Evolutionary conservation across 768 basidiomycete species (phyloP), one percentile per base, ranked within the genome.

Genomic region (Kondoa subrosea): DNA sequence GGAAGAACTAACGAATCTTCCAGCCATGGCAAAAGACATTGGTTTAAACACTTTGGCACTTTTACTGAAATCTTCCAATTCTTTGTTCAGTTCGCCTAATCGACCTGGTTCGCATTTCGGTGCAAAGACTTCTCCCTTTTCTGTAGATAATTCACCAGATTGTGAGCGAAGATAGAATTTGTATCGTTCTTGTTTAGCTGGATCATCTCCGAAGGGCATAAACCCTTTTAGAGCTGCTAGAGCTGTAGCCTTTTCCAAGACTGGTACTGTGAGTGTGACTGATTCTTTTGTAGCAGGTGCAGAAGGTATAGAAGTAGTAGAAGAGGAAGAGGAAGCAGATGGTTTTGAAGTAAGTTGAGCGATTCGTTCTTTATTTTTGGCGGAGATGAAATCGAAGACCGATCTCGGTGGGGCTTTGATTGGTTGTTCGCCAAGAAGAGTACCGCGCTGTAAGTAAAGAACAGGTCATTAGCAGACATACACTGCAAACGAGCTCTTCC

Each of bases 381-480:
- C 83, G 0, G 95, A 93, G 76, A 97, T 84, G 75, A 85, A 97
- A 58, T 97, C 92, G 76, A 93, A 96, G 17, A 99, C 83, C 0
- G 93, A 96, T 14, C 84, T 84, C 1, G 87, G 83, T 16, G 82
- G 82, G 1, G 84, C 78, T 15, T 85, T 81, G 14, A 88, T 79
- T 14, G 84, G 84, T 12, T 83, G 83, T 77, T 97, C 95, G 66
- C 92, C 92, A 0, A 97, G 80, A 25, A 87, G 80, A 0, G 81
- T 78, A 30, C 91, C 93, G 64, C 95, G 83, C 91, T 96, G 70
- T 21, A 3, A 32, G 29, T 56, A 50, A 15, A 58, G 15, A 50
- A 1, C 56, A 16, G 21, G 3, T 12, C 12, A 4, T 8, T 16
- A 15, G 1, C 17, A 32, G 12, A 57, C 69, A 15, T 15, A 70